phyloP scores from a whole-genome alignment of 2,329 filamentous ascomycete genomes.

The Plenodomus tracheiphilus region DNA sequence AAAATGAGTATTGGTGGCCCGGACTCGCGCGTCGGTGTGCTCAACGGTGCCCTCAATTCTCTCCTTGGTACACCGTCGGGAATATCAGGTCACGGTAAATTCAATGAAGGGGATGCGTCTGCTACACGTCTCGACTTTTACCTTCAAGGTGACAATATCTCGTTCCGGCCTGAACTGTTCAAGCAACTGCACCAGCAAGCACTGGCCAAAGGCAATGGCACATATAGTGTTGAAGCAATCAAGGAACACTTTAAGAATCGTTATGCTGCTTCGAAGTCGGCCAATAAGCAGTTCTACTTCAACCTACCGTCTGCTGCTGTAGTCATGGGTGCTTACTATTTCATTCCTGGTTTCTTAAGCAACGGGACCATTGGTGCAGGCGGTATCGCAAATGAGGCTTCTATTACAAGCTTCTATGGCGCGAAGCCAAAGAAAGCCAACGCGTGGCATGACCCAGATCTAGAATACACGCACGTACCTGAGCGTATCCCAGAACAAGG shows the following conservation, averaged over 20 bases:
- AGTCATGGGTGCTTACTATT: slow-evolving; percentile 26
- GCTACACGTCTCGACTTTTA: slow-evolving; percentile 32
- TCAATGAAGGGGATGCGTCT: slow-evolving; percentile 42
- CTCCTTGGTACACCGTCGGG: slow-evolving; percentile 30
- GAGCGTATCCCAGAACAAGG: slow-evolving; percentile 23
- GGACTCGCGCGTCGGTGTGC: slow-evolving; percentile 18
- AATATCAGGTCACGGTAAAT: slow-evolving; percentile 24
- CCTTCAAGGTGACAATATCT: slow-evolving; percentile 36
- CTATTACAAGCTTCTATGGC: slow-evolving; percentile 27
- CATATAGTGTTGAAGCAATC: slow-evolving; percentile 19
- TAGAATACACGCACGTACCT: slow-evolving; percentile 22
- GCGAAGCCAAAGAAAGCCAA: slow-evolving; percentile 12
- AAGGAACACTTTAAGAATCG: slow-evolving; percentile 26
- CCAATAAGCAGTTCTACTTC: slow-evolving; percentile 25
- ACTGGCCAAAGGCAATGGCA: slow-evolving; percentile 18
- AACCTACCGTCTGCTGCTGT: slow-evolving; percentile 18
- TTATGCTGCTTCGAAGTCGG: slow-evolving; percentile 18
- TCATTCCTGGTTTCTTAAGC: slow-evolving; percentile 25
- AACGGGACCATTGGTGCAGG: slow-evolving; percentile 27
- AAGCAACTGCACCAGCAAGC: slow-evolving; percentile 25
- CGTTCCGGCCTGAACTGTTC: slow-evolving; percentile 26
- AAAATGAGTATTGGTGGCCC: slow-evolving; percentile 25
- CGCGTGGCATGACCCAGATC: slow-evolving; percentile 14
- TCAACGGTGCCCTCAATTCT: slow-evolving; percentile 35
- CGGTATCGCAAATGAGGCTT: slow-evolving; percentile 25